Evolutionary conservation across 352 stramenopile genomes (phyloP), one percentile per base, ranked within the genome.

Genomic region (Phytopythium boreale): DNA sequence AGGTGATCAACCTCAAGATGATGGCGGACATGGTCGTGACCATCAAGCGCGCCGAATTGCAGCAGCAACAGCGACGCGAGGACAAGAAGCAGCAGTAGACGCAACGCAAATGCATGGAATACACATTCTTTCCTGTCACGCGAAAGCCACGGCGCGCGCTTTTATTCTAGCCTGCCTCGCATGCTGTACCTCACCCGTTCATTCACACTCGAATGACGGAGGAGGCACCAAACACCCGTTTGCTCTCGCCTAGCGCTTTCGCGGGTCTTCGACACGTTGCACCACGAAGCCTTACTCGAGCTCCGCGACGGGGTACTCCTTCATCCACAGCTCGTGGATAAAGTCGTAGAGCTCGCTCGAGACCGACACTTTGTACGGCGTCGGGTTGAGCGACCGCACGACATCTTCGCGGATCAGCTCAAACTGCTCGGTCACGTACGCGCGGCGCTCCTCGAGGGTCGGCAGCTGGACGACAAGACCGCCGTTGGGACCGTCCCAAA

Each of bases 251-350:
- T 52, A 6, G 47, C 20, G 47, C 47, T 34, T 27, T 34, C 22
- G 22, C 47, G 19, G 8, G 12, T 1, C 47, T 20, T 22, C 12
- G 47, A 9, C 14, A 17, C 14, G 24, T 56, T 20, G 49, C 26
- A 56, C 9, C 27, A 2, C 51, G 31, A 20, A 14, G 56, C 68
- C 61, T 80, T 79, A 94, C 55, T 92, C 76, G 37, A 96, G 76
- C 69, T 96, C 88, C 46, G 88, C 69, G 27, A 96, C 88, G 1
- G 87, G 88, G 72, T 89, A 94, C 70, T 97, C 89, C 66, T 90
- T 88, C 80, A 93, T 93, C 97, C 97, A 99, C 41, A 99, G 78
- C 62, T 98, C 77, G 75, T 99, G 97, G 59, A 99, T 94, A 61
- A 98, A 99, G 47, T 96, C 84, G 72, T 93, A 95, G 69, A 93